Base-by-base conservation (phyloP, 495 filamentous ascomycete species). In the Podospora pseudoanserina region DNA sequence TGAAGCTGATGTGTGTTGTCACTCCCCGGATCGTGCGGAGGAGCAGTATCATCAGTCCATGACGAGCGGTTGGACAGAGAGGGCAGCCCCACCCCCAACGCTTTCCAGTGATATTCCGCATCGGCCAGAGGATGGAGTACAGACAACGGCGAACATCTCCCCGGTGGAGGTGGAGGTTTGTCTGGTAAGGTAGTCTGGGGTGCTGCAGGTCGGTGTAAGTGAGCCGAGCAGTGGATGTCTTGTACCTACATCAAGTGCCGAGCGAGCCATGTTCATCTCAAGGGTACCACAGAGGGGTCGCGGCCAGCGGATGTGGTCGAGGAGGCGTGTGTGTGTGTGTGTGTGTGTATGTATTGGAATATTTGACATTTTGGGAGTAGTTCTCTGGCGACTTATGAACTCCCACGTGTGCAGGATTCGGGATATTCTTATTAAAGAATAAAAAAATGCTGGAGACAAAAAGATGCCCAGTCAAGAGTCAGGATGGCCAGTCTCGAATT, bases 1-100 rank as follows among this genome's bases (percentile, higher is more conserved):
- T 73, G 44, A 49, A 26, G 27, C 32, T 1, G 1, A 23, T 23
- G 68, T 71, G 73, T 32, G 70, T n/a, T 75, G 71, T 68, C 71
- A 75, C 56, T 55, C 62, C 62, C 66, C 49, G 61, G 57, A 65
- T 32, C 66, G 66, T 63, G 68, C 68, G 49, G 3, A 58, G 9
- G 32, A n/a, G 39, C 23, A 44, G 34, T 49, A 32, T 4, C 7
- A 49, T 49, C 13, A 49, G 39, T 16, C 39, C 39, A 49, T 49
- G 39, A 49, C 39, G 39, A 49, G 39, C 39, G 39, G 39, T 49
- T 49, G 39, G 39, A 49, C 39, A 49, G 39, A 13, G 9, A 16
- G 39, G 39, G 39, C 39, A 49, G 15, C 39, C 39, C 39, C 39
- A 49, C 39, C 39, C 39, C 39, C 39, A 49, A 49, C 39, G 9